Percentiles rank a stretch among this genome's conserved stretches.
Conservation (phyloP, 305 asterid species). For the Fraxinus dipetala region DNA sequence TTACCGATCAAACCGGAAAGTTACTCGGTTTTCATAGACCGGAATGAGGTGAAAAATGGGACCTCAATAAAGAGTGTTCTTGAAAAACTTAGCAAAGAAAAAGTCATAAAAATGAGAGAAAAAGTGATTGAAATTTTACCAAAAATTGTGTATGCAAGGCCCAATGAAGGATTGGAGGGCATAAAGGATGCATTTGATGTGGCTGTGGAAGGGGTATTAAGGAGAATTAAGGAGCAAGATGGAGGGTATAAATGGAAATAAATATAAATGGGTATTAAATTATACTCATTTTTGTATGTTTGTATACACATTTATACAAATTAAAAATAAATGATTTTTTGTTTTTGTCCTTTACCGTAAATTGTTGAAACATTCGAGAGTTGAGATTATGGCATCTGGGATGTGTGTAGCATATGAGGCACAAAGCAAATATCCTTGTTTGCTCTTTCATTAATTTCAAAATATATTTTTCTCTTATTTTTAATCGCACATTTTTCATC, state of each 20-base stretch:
- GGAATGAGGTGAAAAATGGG: constrained; percentile 55
- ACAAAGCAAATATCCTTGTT: neutral
- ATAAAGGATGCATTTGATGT: constrained; percentile 68
- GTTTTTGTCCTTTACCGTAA: neutral
- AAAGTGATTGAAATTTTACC: constrained; percentile 57
- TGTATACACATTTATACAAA: neutral
- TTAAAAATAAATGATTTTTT: neutral
- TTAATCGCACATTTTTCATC: too few species aligned
- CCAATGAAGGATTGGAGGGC: constrained; percentile 50
- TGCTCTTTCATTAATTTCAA: too few species aligned
- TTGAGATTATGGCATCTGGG: neutral
- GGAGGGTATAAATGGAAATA: constrained; percentile 35
- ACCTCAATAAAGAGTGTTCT: constrained; percentile 45
- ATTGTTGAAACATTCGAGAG: neutral
- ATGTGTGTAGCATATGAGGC: neutral
- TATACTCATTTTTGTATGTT: neutral
- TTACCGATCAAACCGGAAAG: constrained; percentile 54
- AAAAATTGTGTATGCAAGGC: constrained; percentile 45
- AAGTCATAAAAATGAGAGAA: constrained; percentile 52
- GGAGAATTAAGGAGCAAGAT: constrained; percentile 36
- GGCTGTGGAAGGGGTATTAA: constrained; percentile 59
- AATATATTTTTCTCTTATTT: too few species aligned
- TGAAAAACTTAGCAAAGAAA: constrained; percentile 35
- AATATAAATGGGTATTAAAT: neutral
- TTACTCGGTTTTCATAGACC: constrained; percentile 67